Percentiles rank a stretch among this genome's conserved stretches.
These are phyloP conservation scores for Arachis monticola DNA, from an alignment of 331 rosid species.

Conservation along the genomic window DNA sequence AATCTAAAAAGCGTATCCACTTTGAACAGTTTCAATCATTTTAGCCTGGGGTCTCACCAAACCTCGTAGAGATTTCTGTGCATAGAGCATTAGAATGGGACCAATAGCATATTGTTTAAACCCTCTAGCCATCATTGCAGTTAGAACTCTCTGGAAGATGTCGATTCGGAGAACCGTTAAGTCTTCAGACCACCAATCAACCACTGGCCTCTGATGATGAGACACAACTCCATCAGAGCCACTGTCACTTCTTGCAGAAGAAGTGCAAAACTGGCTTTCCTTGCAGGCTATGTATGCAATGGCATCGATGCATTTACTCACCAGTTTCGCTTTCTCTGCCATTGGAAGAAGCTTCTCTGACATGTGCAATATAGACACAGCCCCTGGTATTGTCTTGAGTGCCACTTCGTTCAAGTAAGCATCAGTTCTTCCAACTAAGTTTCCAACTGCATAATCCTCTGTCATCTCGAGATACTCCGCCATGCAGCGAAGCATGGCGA, in stretches of 20 bases:
- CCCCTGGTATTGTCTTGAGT: slow-evolving; percentile 69
- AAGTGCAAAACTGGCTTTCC: slow-evolving; percentile 66
- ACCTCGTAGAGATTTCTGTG: slow-evolving; percentile 96
- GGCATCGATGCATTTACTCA: slow-evolving; percentile 81
- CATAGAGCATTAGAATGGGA: slow-evolving; percentile 93
- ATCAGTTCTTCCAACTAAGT: slow-evolving; percentile 81
- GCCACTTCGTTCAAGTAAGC: slow-evolving; percentile 85
- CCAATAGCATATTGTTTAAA: slow-evolving; percentile 83
- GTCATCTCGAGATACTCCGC: slow-evolving; percentile 97
- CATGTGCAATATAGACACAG: slow-evolving; percentile 69
- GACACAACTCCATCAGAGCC: slow-evolving; percentile 46
- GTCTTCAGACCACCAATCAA: slow-evolving; percentile 99
- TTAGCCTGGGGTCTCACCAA: slow-evolving; percentile 83
- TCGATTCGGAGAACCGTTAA: slow-evolving; percentile 85
- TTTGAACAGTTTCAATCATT: slow-evolving; percentile 15
- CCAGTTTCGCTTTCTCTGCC: slow-evolving; percentile 81
- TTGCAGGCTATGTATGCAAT: slow-evolving; percentile 76
- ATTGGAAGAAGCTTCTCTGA: slow-evolving; percentile 76
- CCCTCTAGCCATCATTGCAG: slow-evolving; percentile 97
- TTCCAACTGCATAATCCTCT: slow-evolving; percentile 79
- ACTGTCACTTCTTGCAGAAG: slow-evolving; percentile 46
- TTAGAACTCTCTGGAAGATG: slow-evolving; percentile 80
- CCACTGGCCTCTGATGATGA: slow-evolving; percentile 60
- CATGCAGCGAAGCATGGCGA: slow-evolving; percentile 76
- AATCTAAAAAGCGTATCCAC: not conserved